Evolutionary conservation across 1,284 basidiomycete genomes (phyloP), one percentile per base, ranked within the genome.

Genomic region (Crucibulum parvulum): DNA sequence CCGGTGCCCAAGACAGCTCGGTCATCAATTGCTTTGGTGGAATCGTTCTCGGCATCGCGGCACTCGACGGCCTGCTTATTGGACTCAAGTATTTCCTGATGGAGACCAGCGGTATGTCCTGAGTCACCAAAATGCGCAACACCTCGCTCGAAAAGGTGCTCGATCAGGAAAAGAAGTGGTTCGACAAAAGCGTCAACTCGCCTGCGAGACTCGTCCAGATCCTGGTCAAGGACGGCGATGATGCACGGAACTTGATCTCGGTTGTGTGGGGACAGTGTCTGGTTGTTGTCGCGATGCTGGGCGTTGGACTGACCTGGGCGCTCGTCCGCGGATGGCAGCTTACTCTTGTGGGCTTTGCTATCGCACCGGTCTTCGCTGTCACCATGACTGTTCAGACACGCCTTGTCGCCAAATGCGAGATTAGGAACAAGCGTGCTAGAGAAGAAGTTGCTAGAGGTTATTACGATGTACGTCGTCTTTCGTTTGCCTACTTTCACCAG

Each of bases 81-180:
- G 31, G 2, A 31, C 31, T 3, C 31, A 31, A 31, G 31, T 7
- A 69, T 5, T 31, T 31, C 31, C 31, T 31, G 31, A 31, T 31
- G 31, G 31, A 31, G 31, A 31, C 31, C 31, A 31, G 31, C 31
- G 5, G 31, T 31, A 31, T 31, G 31, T 31, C 31, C 31, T 31
- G 5, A 5, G 31, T 31, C 41, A 43, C 41, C 4, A 4, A 72
- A 18, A 72, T 98, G 37, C 89, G 98, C 10, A 75, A 80, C 39
- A 64, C 66, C 0, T 88, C 87, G 6, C 90, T 92, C 68, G 41
- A 4, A 15, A 43, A 43, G 16, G 16, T 43, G 13, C 41, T 43
- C 13, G 16, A 77, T 1, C 96, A 98, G 75, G 95, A 98, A 75
- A 95, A 94, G 75, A 75, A 83, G n/a, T 99, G 91, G 88, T 98